phyloP scores from a whole-genome alignment of 2,329 filamentous ascomycete genomes.

The Alternaria gansuensis region DNA sequence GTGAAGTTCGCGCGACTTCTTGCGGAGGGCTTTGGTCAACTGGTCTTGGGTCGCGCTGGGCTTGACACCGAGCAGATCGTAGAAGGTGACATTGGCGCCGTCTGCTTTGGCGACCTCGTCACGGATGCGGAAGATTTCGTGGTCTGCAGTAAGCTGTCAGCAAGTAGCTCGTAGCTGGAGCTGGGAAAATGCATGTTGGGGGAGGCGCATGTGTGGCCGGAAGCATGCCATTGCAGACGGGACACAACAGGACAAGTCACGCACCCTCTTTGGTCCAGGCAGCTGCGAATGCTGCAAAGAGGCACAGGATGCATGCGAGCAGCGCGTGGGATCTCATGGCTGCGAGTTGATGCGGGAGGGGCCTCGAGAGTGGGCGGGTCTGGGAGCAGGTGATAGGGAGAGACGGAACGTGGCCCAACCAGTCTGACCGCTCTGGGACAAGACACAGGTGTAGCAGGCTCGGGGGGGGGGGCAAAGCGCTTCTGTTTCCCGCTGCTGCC shows the following conservation, averaged over 20 bases:
- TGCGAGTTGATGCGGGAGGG: constrained; percentile 18
- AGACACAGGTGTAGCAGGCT: constrained; percentile 19
- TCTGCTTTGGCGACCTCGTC: constrained; percentile 83
- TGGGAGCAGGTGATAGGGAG: constrained; percentile 35
- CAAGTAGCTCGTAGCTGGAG: constrained; percentile 25
- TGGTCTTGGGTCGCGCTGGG: constrained; percentile 81
- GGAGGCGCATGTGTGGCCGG: constrained; percentile 17
- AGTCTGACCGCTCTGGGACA: constrained; percentile 15
- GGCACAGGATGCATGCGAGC: constrained; percentile 73
- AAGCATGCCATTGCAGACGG: constrained; percentile 14
- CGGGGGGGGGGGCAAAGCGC: constrained; percentile 15
- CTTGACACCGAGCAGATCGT: constrained; percentile 85
- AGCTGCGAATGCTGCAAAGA: constrained; percentile 73
- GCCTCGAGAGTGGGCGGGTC: constrained; percentile 31
- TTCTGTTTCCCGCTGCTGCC: not conserved
- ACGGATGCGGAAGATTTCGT: constrained; percentile 95
- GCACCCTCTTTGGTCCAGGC: constrained; percentile 89
- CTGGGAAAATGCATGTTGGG: constrained; percentile 29
- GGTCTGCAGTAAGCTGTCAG: constrained; percentile 67
- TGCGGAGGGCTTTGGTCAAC: constrained; percentile 92
- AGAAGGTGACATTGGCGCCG: constrained; percentile 84
- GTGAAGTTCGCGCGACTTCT: constrained; percentile 82
- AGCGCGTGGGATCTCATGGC: constrained; percentile 75
- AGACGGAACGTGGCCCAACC: constrained; percentile 41
- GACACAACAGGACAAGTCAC: constrained; percentile 33